phyloP scores from a whole-genome alignment of 768 basidiomycete species.

The Pulveroboletus sp. region DNA sequence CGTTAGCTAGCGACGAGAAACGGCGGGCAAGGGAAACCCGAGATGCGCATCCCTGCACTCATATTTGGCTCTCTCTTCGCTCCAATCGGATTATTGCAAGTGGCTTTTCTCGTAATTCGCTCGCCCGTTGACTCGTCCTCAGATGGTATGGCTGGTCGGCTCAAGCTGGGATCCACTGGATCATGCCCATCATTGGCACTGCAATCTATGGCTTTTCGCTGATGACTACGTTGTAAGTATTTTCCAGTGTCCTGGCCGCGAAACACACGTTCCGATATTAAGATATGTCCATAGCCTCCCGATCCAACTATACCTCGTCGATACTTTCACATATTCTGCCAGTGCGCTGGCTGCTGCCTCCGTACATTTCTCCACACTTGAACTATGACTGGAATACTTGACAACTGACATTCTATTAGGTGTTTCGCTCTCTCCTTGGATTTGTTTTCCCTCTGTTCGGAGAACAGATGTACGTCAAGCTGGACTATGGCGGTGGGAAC shows the following conservation, averaged over 20 bases:
- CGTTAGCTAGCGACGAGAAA: slow-evolving; percentile 45
- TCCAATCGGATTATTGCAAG: slow-evolving; percentile 70
- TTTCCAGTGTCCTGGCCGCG: background rate
- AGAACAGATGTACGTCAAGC: slow-evolving; percentile 56
- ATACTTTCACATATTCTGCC: slow-evolving; percentile 67
- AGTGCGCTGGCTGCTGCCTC: slow-evolving; percentile 63
- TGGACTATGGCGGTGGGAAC: slow-evolving; percentile 71
- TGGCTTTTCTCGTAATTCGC: slow-evolving; percentile 1
- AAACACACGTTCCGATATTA: background rate
- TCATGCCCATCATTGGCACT: slow-evolving; percentile 69
- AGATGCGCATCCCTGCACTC: slow-evolving; percentile 74
- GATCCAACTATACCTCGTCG: slow-evolving; percentile 68
- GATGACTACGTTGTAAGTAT: slow-evolving; percentile 60
- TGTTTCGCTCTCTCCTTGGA: slow-evolving; percentile 61
- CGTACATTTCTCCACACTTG: slow-evolving; percentile 32
- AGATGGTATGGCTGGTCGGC: slow-evolving; percentile 87
- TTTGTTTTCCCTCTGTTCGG: slow-evolving; percentile 69
- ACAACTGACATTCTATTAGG: slow-evolving; percentile 27
- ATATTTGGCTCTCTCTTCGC: slow-evolving; percentile 69
- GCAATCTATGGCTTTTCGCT: slow-evolving; percentile 60
- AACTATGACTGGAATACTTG: background rate
- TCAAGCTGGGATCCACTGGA: slow-evolving; percentile 62
- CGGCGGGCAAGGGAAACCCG: slow-evolving; percentile 65
- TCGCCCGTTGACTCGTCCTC: background rate
- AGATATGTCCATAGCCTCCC: slow-evolving; percentile 46